Evolutionary conservation across 257 asterid species (phyloP).

Genomic region (Fraxinus quadrangulata): DNA sequence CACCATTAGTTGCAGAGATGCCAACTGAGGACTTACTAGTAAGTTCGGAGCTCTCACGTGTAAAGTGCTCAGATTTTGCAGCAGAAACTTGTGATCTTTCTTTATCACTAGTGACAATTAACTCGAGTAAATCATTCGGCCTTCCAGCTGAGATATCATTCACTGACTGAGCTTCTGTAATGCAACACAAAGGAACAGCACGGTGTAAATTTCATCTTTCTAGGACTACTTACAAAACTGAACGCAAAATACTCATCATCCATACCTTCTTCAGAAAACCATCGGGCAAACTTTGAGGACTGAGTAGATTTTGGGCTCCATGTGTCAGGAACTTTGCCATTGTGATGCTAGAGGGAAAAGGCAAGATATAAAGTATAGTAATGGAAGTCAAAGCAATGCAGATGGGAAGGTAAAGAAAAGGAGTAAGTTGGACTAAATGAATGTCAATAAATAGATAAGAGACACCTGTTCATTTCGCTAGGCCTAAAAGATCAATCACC

Average conservation of each 20-base stretch:
- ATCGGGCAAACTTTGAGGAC: slow-evolving; percentile 47
- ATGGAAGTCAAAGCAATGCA: slow-evolving; percentile 16
- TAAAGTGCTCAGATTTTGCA: slow-evolving; percentile 30
- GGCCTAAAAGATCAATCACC: background rate
- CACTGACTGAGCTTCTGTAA: slow-evolving; percentile 59
- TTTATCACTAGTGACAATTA: slow-evolving; percentile 68
- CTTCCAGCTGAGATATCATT: slow-evolving; percentile 39
- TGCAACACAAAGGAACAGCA: slow-evolving; percentile 1
- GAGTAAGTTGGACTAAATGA: background rate
- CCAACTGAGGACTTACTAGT: slow-evolving; percentile 31
- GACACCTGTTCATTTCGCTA: background rate
- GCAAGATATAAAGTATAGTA: background rate
- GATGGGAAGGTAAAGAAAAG: slow-evolving; percentile 5
- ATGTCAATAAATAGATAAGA: background rate
- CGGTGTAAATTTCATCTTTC: slow-evolving; percentile 4
- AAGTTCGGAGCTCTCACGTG: slow-evolving; percentile 36
- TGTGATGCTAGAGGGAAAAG: slow-evolving; percentile 28
- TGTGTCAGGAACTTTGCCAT: slow-evolving; percentile 31
- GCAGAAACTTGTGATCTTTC: slow-evolving; percentile 45
- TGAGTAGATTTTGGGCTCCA: slow-evolving; percentile 28
- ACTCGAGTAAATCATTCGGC: slow-evolving; percentile 66
- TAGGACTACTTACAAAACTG: slow-evolving; percentile 6
- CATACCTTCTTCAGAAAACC: slow-evolving; percentile 55
- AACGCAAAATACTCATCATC: background rate
- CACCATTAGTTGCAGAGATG: slow-evolving; percentile 43